phyloP scores from a whole-genome alignment of 2,329 filamentous ascomycete species.

The Fusarium multiceps region DNA sequence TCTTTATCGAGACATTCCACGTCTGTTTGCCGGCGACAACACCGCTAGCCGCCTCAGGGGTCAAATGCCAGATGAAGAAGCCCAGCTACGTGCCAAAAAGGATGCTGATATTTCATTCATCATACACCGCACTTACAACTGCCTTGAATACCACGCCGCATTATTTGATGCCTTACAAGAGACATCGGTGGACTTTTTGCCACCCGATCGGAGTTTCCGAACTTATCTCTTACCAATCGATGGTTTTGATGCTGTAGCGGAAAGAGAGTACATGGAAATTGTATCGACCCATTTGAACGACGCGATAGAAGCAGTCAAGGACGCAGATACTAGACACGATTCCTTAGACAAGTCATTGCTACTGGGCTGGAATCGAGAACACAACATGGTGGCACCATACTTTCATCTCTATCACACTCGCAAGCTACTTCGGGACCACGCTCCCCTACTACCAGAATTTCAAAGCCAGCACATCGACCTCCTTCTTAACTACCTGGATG shows the following conservation, averaged over 20 bases:
- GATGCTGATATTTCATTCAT: not conserved
- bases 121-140: not conserved
- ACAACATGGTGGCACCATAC: not conserved
- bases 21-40: not conserved
- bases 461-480: not conserved
- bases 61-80: not conserved
- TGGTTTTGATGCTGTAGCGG: not conserved
- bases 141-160: not conserved
- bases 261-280: not conserved
- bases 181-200: not conserved
- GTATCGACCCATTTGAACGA: not conserved
- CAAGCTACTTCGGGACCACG: not conserved
- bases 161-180: not conserved
- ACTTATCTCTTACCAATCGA: not conserved
- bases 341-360: not conserved
- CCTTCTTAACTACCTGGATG: not conserved
- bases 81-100: not conserved
- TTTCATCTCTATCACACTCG: not conserved
- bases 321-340: not conserved
- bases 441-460: accelerated
- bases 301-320: not conserved
- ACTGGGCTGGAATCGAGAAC: not conserved
- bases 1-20: not conserved
- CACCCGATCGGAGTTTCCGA: accelerated
- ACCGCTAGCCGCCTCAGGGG: accelerated